Conservation (phyloP, 345 rosid genomes). For the Erucastrum elatum region DNA sequence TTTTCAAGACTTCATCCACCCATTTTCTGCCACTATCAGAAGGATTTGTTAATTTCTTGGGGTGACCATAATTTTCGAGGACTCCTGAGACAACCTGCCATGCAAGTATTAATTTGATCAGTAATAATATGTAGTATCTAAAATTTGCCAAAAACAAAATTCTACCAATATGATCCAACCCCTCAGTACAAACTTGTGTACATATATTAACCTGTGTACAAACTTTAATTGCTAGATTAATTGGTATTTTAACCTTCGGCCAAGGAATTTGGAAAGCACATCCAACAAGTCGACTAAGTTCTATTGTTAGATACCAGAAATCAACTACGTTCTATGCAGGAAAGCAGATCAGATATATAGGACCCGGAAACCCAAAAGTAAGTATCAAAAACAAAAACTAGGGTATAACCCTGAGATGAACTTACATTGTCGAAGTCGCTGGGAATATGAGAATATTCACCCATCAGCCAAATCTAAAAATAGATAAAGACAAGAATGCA, state of each 20-base stretch:
- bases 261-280: not conserved
- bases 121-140: constrained; percentile 16
- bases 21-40: constrained; percentile 52
- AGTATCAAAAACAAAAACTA: not conserved
- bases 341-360: not conserved
- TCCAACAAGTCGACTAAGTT: not conserved
- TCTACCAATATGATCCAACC: not conserved
- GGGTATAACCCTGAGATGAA: no score
- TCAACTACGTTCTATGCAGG: not conserved
- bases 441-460: no score
- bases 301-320: not conserved
- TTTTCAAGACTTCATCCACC: constrained; percentile 76
- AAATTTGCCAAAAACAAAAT: not conserved
- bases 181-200: not conserved
- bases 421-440: no score
- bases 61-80: constrained; percentile 72
- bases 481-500: constrained; percentile 32
- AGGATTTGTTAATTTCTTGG: constrained; percentile 47
- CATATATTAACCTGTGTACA: not conserved
- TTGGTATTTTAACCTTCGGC: not conserved
- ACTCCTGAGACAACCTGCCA: constrained; percentile 85
- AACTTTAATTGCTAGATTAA: not conserved
- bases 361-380: constrained; percentile 3
- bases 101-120: constrained; percentile 14
- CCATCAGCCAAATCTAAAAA: no score